phyloP scores from a whole-genome alignment of 75 land plant genomes.

The Cupressus sempervirens region DNA sequence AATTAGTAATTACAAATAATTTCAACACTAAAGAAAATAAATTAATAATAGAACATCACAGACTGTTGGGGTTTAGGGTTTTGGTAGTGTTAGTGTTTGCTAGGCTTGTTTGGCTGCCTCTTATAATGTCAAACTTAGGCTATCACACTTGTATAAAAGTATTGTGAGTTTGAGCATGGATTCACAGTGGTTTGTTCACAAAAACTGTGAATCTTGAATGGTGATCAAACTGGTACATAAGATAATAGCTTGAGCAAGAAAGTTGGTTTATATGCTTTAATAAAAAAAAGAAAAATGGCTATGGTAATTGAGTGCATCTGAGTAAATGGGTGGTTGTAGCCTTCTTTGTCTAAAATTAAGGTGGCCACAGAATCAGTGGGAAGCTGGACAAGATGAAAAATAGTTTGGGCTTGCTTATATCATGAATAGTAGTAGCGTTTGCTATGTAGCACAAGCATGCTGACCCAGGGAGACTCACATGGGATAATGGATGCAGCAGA shows the following conservation, averaged over 20 bases:
- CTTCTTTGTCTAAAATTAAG: neutral
- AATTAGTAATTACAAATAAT: too few relatives aligned
- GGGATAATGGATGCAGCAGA: neutral
- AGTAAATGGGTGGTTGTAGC: neutral
- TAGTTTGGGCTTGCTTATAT: neutral
- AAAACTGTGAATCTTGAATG: neutral
- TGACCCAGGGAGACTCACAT: neutral
- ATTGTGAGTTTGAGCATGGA: neutral
- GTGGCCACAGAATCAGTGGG: neutral
- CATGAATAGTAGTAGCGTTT: neutral
- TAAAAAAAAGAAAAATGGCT: neutral
- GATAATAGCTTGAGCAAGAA: neutral
- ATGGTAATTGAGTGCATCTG: neutral
- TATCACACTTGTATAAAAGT: neutral
- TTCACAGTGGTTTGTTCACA: neutral
- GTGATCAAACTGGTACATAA: neutral
- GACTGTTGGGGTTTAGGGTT: neutral
- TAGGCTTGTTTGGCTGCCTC: neutral
- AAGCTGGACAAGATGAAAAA: neutral
- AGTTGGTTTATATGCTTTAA: neutral
- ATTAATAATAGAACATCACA: too few relatives aligned
- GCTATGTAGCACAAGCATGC: neutral
- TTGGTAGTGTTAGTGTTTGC: neutral
- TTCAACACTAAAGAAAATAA: neutral
- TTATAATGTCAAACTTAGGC: neutral